Conservation (phyloP, 2,329 filamentous ascomycete genomes). For the Ascochyta rabiei region DNA sequence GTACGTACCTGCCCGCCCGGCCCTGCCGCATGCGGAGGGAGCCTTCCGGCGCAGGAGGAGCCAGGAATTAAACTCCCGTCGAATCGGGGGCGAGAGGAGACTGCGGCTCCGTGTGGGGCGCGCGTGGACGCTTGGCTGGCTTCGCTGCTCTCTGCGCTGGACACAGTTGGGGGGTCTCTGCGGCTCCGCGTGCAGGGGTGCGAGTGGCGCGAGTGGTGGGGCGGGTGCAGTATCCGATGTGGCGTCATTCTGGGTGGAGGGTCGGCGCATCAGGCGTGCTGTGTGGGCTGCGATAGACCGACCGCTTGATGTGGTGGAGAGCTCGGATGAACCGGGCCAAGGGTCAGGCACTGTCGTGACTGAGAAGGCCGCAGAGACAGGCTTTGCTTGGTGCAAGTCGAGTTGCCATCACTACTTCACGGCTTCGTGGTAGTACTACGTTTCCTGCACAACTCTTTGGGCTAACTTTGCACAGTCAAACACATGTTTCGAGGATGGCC, state of each 20-base stretch:
- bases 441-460: no score
- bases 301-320: background rate
- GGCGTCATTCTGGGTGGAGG: background rate
- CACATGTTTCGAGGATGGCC: background rate
- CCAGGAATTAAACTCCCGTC: background rate
- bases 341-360: no score
- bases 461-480: no score
- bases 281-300: background rate
- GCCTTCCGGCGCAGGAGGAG: background rate
- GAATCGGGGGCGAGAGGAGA: constrained; percentile 6
- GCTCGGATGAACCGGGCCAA: no score
- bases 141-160: no score
- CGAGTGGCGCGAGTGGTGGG: background rate
- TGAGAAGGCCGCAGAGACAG: no score
- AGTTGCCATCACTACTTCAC: no score
- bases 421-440: no score
- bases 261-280: background rate
- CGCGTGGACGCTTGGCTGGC: background rate
- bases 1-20: no score
- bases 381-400: no score
- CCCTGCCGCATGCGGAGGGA: background rate
- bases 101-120: constrained; percentile 15
- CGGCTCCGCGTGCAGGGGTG: background rate
- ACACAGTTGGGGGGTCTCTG: no score
- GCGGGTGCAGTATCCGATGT: background rate